phyloP scores from a whole-genome alignment of 768 basidiomycete species.

The Boletus barrowsii region DNA sequence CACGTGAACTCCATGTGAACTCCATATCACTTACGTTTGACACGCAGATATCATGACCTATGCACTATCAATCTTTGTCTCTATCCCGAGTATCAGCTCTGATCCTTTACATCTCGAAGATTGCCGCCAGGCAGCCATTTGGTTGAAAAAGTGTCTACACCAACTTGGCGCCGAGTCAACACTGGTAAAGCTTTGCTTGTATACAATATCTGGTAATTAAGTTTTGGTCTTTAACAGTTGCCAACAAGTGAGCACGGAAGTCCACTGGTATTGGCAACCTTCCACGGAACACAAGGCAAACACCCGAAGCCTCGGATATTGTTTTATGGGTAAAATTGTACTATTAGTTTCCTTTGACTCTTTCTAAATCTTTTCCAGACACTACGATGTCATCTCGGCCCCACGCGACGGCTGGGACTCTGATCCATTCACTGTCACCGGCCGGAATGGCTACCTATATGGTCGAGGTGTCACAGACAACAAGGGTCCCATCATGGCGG shows the following conservation, averaged over 20 bases:
- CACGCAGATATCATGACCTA: slow-evolving; percentile 66
- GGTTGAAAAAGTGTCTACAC: slow-evolving; percentile 82
- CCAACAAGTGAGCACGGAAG: slow-evolving; percentile 74
- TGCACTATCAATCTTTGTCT: slow-evolving; percentile 81
- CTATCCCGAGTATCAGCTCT: slow-evolving; percentile 83
- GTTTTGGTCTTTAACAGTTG: slow-evolving; percentile 44
- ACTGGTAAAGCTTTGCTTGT: slow-evolving; percentile 46
- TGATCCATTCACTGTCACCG: slow-evolving; percentile 79
- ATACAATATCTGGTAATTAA: neutral
- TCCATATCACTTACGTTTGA: slow-evolving; percentile 2
- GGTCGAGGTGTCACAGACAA: slow-evolving; percentile 92
- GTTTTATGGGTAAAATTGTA: slow-evolving; percentile 73
- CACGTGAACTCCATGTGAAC: neutral
- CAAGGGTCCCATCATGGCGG: slow-evolving; percentile 92
- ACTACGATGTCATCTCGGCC: slow-evolving; percentile 96
- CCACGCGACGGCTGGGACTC: slow-evolving; percentile 71
- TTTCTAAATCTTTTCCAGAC: slow-evolving; percentile 42
- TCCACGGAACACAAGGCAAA: slow-evolving; percentile 64
- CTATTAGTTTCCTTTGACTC: neutral
- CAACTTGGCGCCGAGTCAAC: slow-evolving; percentile 84
- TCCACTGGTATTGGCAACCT: slow-evolving; percentile 88
- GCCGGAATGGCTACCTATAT: slow-evolving; percentile 85
- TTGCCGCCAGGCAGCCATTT: slow-evolving; percentile 92
- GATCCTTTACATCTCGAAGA: slow-evolving; percentile 68
- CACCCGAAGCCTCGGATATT: slow-evolving; percentile 68